Percentiles rank a stretch among this genome's conserved stretches.
phyloP scores from a whole-genome alignment of 208 protist genomes.

The Leishmania mexicana region DNA sequence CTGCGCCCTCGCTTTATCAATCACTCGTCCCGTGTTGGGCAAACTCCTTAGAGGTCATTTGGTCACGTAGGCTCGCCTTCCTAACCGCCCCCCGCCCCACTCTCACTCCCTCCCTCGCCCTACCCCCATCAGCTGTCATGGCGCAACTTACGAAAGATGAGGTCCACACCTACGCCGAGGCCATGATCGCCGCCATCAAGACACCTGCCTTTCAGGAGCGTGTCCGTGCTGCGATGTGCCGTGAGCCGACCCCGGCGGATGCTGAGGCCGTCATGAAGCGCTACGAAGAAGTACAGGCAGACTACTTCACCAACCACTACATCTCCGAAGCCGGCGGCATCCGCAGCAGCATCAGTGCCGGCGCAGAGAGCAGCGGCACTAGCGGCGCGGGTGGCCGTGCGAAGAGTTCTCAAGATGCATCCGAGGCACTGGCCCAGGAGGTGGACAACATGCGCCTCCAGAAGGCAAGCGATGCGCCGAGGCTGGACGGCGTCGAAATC shows the following conservation, averaged over 20 bases:
- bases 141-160: slow-evolving; percentile 39
- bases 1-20: background rate
- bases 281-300: slow-evolving; percentile 66
- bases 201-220: slow-evolving; percentile 40
- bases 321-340: background rate
- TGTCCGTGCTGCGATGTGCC: slow-evolving; percentile 28
- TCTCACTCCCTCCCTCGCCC: background rate
- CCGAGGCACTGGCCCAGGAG: background rate
- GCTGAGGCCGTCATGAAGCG: slow-evolving; percentile 57
- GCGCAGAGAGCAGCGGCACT: background rate
- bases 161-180: slow-evolving; percentile 47
- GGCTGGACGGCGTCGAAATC: slow-evolving; percentile 36
- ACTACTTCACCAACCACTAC: slow-evolving; percentile 42
- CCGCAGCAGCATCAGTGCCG: background rate
- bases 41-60: background rate
- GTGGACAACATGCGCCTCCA: background rate
- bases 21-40: background rate
- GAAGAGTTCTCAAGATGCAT: background rate
- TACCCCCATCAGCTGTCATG: background rate
- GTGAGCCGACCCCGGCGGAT: slow-evolving; percentile 38
- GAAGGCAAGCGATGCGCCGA: background rate
- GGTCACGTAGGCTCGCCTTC: background rate
- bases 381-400: background rate
- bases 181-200: slow-evolving; percentile 53
- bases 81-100: background rate